phyloP scores from a whole-genome alignment of 2,329 filamentous ascomycete genomes.

The Cladosporium halotolerans region DNA sequence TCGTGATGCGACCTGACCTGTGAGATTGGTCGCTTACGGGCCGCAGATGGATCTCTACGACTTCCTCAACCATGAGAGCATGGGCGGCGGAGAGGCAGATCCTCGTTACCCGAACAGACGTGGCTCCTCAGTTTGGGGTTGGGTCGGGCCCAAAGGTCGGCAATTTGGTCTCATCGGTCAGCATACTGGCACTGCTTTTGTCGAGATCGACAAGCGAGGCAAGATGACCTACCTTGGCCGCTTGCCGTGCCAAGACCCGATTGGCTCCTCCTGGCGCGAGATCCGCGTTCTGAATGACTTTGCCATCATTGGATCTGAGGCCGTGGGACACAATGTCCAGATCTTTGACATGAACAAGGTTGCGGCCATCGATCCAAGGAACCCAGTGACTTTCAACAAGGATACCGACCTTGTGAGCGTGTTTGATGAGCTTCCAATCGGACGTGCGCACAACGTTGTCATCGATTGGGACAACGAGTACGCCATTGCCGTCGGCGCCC shows the following conservation, averaged over 20 bases:
- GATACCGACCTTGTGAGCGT: constrained; percentile 34
- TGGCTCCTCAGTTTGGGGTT: constrained; percentile 42
- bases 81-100: constrained; percentile 28
- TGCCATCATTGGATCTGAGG: constrained; percentile 38
- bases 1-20: not conserved
- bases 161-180: constrained; percentile 46
- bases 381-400: constrained; percentile 36
- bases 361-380: constrained; percentile 27
- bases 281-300: constrained; percentile 36
- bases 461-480: constrained; percentile 41
- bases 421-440: constrained; percentile 37
- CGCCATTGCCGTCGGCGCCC: constrained; percentile 40
- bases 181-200: constrained; percentile 46
- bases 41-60: constrained; percentile 32
- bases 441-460: constrained; percentile 49
- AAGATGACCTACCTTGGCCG: constrained; percentile 44
- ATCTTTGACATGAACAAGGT: constrained; percentile 46
- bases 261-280: constrained; percentile 32
- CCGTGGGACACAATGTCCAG: constrained; percentile 43
- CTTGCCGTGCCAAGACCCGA: constrained; percentile 36
- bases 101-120: constrained; percentile 26
- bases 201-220: constrained; percentile 41
- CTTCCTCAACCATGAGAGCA: constrained; percentile 35
- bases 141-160: constrained; percentile 44
- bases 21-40: not conserved